Evolutionary conservation across 2,329 filamentous ascomycete genomes (phyloP).

Genomic region (Didymella arachidicola): DNA sequence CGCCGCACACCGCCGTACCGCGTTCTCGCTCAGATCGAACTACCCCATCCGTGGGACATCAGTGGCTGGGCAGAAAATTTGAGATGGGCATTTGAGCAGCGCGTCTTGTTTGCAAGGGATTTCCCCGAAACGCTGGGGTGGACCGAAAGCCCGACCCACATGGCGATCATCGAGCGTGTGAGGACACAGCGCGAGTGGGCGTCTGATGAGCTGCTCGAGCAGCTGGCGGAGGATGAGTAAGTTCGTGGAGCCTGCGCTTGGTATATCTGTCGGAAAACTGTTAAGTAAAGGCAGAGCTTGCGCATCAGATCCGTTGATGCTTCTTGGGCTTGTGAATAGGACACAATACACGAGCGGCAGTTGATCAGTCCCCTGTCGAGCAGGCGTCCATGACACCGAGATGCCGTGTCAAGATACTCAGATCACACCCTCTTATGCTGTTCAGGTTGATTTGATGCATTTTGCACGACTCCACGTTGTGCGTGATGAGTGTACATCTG

Average conservation of each 20-base stretch:
- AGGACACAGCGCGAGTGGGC: constrained; percentile 31
- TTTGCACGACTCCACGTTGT: background rate
- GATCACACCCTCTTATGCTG: background rate
- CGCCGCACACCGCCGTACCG: constrained; percentile 30
- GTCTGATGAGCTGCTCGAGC: constrained; percentile 29
- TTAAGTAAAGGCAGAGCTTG: background rate
- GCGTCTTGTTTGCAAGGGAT: constrained; percentile 14
- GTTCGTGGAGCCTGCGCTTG: no score
- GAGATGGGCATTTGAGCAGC: constrained; percentile 34
- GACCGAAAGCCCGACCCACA: constrained; percentile 38
- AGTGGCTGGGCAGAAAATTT: constrained; percentile 39
- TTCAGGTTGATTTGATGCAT: background rate
- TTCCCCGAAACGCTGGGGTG: constrained; percentile 20
- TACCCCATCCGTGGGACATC: constrained; percentile 24
- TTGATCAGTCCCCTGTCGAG: background rate
- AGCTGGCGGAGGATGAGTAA: constrained; percentile 11
- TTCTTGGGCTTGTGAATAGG: background rate
- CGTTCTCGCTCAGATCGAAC: constrained; percentile 22
- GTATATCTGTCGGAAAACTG: background rate
- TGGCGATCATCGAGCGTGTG: constrained; percentile 30
- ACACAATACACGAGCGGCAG: background rate
- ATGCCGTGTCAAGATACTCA: background rate
- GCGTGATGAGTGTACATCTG: background rate
- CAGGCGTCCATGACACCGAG: background rate
- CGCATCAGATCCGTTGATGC: background rate